Base-by-base conservation (phyloP, 192 early-diverging fungal species). In the Gamsiella multidivaricata region DNA sequence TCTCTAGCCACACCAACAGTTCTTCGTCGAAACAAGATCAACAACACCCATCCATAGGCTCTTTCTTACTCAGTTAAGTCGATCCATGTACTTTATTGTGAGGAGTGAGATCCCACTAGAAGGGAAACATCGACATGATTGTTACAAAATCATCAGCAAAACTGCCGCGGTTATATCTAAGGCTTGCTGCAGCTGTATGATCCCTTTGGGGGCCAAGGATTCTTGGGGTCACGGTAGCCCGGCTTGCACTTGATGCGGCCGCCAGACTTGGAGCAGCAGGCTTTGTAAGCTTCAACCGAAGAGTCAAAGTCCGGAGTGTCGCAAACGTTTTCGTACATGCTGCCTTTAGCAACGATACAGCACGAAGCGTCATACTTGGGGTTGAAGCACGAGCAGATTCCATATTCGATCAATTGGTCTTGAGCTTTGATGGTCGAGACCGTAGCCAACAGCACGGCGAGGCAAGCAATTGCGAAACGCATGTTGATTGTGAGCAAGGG, bases 281-380 rank as follows among this genome's bases (percentile, higher is more conserved):
- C 28, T n/a, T 62, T 8, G 34, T 34, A 76, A 20, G 1, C 20
- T 0, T 45, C 5, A 23, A 62, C 29, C 8, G 51, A 37, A 15
- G 3, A 36, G 1, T 8, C 18, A 20, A 32, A 22, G 26, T 70
- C 60, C 20, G 22, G 58, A 4, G 69, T 70, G 4, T 61, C 39
- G 52, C 69, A 70, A 0, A 68, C 65, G 33, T 68, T 69, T 0
- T 43, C 74, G 43, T 67, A 33, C 65, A 61, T 60, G 28, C 2
- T 25, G 20, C 75, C 75, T 4, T 28, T 29, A 8, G 31, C 75
- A 14, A 39, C 23, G 0, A 69, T 62, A 32, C 75, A 79, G 61
- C 75, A 79, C 34, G 75, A 79, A 23, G 75, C 75, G 49, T 69
- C 75, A 18, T 65, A 79, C 3, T 58, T 46, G 46, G 75, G 75